Percentiles rank a stretch among this genome's conserved stretches.
Conservation (phyloP, 2,329 filamentous ascomycete species). For the Samsoniella hepiali region DNA sequence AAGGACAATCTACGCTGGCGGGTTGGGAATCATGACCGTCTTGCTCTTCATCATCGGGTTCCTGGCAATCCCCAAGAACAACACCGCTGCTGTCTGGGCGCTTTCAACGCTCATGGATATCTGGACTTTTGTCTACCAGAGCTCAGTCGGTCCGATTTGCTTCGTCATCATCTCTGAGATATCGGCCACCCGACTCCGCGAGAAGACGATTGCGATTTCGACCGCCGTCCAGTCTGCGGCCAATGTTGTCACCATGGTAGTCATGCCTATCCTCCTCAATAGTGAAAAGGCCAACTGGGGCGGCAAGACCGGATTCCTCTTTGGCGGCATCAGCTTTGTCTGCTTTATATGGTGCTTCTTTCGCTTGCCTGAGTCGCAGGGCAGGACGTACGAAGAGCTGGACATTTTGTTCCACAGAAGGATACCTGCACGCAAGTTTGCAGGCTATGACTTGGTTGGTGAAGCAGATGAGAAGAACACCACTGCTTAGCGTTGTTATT, state of each 20-base stretch:
- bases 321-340: constrained; percentile 21
- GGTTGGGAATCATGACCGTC: constrained; percentile 28
- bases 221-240: constrained; percentile 27
- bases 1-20: constrained; percentile 36
- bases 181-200: constrained; percentile 33
- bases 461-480: constrained; percentile 13
- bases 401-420: constrained; percentile 23
- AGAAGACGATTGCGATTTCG: constrained; percentile 31
- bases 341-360: constrained; percentile 25
- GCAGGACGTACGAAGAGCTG: constrained; percentile 26
- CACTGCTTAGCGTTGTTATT: not conserved
- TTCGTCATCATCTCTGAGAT: constrained; percentile 41
- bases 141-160: constrained; percentile 41
- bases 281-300: constrained; percentile 24
- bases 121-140: constrained; percentile 42
- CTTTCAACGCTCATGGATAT: constrained; percentile 39
- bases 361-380: constrained; percentile 27
- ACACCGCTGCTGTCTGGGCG: constrained; percentile 33
- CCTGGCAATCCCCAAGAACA: constrained; percentile 34
- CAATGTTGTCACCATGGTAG: constrained; percentile 22
- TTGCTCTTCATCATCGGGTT: constrained; percentile 42
- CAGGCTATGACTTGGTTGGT: constrained; percentile 8
- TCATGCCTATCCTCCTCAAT: constrained; percentile 26
- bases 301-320: constrained; percentile 26
- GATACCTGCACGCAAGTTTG: constrained; percentile 24